Conservation (phyloP, 345 rosid species). For the Populus deltoides region DNA sequence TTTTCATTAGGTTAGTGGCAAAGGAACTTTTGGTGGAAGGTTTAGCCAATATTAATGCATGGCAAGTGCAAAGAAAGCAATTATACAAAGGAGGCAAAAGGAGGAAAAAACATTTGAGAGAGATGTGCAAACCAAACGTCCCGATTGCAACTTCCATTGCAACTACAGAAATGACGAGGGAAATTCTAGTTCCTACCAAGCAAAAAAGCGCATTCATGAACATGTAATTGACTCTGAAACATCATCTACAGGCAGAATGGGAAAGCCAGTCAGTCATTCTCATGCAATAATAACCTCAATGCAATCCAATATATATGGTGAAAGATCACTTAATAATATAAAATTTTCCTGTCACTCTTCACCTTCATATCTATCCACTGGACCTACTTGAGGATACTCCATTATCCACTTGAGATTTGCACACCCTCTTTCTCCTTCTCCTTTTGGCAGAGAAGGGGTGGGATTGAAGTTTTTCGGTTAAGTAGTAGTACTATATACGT, state of each 20-base stretch:
- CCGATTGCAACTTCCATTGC: conserved; percentile 7
- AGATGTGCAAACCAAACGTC: conserved; percentile 8
- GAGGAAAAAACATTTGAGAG: background rate
- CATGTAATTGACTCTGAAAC: conserved; percentile 12
- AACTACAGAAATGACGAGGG: background rate
- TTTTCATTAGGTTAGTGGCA: background rate
- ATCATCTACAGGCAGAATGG: conserved; percentile 8
- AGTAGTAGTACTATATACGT: background rate
- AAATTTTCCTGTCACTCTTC: conserved; percentile 9
- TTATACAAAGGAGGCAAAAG: background rate
- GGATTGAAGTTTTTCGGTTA: background rate
- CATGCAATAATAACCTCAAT: conserved; percentile 9
- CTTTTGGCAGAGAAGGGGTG: background rate
- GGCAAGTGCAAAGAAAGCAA: background rate
- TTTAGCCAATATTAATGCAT: too few species aligned
- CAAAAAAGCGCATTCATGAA: background rate
- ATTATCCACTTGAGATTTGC: conserved; percentile 6
- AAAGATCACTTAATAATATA: conserved; percentile 15
- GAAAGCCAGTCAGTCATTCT: conserved; percentile 9
- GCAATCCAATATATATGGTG: conserved; percentile 14
- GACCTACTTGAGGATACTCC: conserved; percentile 6
- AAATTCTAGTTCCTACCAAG: background rate
- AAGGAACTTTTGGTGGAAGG: background rate
- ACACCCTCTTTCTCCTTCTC: background rate
- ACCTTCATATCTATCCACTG: background rate